Evolutionary conservation across 192 early-diverging fungal genomes (phyloP), one percentile per base, ranked within the genome.

Genomic region (Helicostylum pulchrum): DNA sequence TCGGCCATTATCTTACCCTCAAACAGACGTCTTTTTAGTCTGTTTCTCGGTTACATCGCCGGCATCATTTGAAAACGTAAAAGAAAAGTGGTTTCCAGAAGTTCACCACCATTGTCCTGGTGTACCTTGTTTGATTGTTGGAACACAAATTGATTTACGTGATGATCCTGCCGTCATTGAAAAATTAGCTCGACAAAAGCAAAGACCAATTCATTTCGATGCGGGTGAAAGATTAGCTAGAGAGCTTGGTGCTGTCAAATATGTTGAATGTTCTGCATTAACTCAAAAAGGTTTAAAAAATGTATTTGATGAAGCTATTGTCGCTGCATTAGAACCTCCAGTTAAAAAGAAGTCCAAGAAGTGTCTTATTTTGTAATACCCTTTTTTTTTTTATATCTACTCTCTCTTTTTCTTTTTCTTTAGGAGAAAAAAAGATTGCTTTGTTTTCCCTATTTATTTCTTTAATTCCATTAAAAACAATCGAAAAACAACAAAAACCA

Each of bases 11-110:
- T 96, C 94, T 10, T 97, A 95, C 71, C 94, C 95, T 3, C 92
- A 95, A 74, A 96, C 95, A 10, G 94, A 97, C 72, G 94, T 97
- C 3, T 95, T 96, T 75, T 81, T 97, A 26, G 89, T 97, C 49
- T 95, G 93, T 73, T 97, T 97, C 76, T 92, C 90, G 49, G 92
- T 95, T 20, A 91, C 89, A 21, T 90, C 90, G 6, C 92, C 90
- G 31, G 92, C 93, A 14, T 95, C 93, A 21, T 97, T 93, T 73
- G 92, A 95, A 70, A 97, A 97, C 82, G 93, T 95, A 9, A 88
- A 90, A 66, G 92, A 95, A 72, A 97, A 97, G 72, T 97, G 94
- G 95, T 86, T 95, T 73, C 94, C 94, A 14, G 95, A 97, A 80
- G 92, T 96, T 44, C 90, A 90, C 61, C 95, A 97, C 69, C 94